Conservation (phyloP, 208 protist species). For the Trypanosoma congolense region DNA sequence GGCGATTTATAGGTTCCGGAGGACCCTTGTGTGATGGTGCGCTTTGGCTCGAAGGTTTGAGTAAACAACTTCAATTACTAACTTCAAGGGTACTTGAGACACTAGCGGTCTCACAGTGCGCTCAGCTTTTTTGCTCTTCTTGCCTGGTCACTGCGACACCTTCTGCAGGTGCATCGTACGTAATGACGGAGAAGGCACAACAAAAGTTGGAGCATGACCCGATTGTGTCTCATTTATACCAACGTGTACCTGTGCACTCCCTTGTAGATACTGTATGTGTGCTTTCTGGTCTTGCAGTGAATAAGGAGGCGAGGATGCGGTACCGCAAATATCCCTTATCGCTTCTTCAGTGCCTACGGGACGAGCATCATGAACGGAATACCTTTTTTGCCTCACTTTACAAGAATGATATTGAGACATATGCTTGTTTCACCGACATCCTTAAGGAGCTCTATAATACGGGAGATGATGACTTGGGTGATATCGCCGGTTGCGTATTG, state of each 20-base stretch:
- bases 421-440: constrained; percentile 3
- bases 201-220: constrained; percentile 13
- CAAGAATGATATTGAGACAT: not conserved
- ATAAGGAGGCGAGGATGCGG: constrained; percentile 9
- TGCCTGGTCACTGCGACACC: constrained; percentile 3
- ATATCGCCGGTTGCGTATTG: constrained; percentile 5
- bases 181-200: not conserved
- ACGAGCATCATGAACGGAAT: constrained; percentile 3
- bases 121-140: constrained; percentile 18
- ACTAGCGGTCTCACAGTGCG: constrained; percentile 8
- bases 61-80: constrained; percentile 2
- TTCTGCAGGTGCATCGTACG: not conserved
- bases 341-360: constrained; percentile 15
- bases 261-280: constrained; percentile 7
- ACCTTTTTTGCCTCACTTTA: not conserved
- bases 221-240: constrained; percentile 17
- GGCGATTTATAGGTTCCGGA: constrained; percentile 11
- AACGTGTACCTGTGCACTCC: constrained; percentile 19
- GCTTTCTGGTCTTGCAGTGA: constrained; percentile 10
- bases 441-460: constrained; percentile 4
- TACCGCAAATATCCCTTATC: constrained; percentile 21
- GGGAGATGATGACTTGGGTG: constrained; percentile 17
- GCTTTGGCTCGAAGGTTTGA: not conserved
- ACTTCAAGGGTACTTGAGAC: constrained; percentile 1
- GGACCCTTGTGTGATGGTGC: not conserved